Percentiles rank a stretch among this genome's conserved stretches.
These are phyloP conservation scores for Aspergillus jensenii DNA, from an alignment of 2,329 filamentous ascomycete species.

Conservation along the genomic window DNA sequence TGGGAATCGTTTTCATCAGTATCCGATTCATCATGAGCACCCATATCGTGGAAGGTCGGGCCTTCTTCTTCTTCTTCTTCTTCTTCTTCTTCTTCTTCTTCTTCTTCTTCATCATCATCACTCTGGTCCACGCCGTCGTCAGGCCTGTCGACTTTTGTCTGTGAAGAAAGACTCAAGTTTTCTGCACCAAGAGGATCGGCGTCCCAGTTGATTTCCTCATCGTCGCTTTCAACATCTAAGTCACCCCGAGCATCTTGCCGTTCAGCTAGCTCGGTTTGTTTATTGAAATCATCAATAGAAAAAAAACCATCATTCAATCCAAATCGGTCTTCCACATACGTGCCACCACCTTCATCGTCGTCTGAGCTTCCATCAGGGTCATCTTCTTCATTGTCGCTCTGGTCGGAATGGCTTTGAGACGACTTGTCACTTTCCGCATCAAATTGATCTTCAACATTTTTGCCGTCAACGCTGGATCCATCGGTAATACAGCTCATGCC, in stretches of 20 bases:
- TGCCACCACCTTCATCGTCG: slow-evolving; percentile 41
- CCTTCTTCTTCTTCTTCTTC: slow-evolving; percentile 49
- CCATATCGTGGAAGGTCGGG: slow-evolving; percentile 79
- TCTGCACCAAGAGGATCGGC: slow-evolving; percentile 65
- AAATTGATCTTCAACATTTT: slow-evolving; percentile 9
- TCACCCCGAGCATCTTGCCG: slow-evolving; percentile 78
- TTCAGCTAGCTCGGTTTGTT: slow-evolving; percentile 85
- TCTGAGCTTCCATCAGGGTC: slow-evolving; percentile 19
- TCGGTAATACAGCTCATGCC: slow-evolving; percentile 17
- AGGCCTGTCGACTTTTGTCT: slow-evolving; percentile 6
- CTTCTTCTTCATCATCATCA: slow-evolving; percentile 73
- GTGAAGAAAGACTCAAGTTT: slow-evolving; percentile 10
- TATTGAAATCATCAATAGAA: slow-evolving; percentile 96
- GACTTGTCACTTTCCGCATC: slow-evolving; percentile 5
- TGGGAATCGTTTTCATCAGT: slow-evolving; percentile 60
- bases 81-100: slow-evolving; percentile 40
- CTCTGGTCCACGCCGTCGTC: slow-evolving; percentile 53
- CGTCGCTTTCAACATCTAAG: slow-evolving; percentile 71
- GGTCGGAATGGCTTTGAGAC: slow-evolving; percentile 10
- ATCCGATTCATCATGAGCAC: slow-evolving; percentile 65
- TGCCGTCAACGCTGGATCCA: slow-evolving; percentile 13
- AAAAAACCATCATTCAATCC: slow-evolving; percentile 98
- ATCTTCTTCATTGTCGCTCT: slow-evolving; percentile 23
- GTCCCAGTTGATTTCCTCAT: slow-evolving; percentile 83
- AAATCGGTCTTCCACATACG: slow-evolving; percentile 70